phyloP scores from a whole-genome alignment of 192 early-diverging fungal species.

The Coemansia sp. region DNA sequence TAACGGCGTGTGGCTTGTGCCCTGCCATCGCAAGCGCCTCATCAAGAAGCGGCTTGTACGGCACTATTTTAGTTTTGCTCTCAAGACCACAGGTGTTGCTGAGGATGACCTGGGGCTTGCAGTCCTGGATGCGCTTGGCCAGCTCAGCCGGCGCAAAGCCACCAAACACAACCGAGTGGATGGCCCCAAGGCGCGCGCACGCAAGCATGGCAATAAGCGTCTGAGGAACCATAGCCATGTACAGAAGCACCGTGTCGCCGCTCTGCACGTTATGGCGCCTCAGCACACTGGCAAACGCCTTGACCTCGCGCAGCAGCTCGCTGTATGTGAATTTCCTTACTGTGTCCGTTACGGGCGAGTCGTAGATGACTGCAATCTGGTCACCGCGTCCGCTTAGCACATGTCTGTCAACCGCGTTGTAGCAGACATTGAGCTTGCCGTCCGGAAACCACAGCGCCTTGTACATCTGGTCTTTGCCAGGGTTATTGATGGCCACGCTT shows the following conservation, averaged over 20 bases:
- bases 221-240: constrained; percentile 84
- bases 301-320: constrained; percentile 69
- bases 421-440: constrained; percentile 75
- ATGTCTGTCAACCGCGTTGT: constrained; percentile 80
- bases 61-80: constrained; percentile 63
- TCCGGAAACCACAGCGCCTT: constrained; percentile 70
- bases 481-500: constrained; percentile 18
- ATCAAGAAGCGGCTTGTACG: constrained; percentile 79
- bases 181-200: constrained; percentile 78
- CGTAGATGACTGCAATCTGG: constrained; percentile 71
- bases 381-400: constrained; percentile 59
- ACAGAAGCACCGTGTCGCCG: constrained; percentile 78
- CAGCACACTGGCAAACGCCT: constrained; percentile 67
- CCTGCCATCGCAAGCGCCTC: constrained; percentile 63
- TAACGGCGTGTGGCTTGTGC: constrained; percentile 48
- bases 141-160: constrained; percentile 76
- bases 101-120: constrained; percentile 71
- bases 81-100: constrained; percentile 81
- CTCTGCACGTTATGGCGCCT: constrained; percentile 59
- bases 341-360: constrained; percentile 68
- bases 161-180: constrained; percentile 82
- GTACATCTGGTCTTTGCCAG: constrained; percentile 14
- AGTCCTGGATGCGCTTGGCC: constrained; percentile 82
- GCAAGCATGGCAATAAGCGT: constrained; percentile 83
- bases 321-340: constrained; percentile 60